phyloP scores from a whole-genome alignment of 768 basidiomycete genomes.

The Butyriboletus loyo region DNA sequence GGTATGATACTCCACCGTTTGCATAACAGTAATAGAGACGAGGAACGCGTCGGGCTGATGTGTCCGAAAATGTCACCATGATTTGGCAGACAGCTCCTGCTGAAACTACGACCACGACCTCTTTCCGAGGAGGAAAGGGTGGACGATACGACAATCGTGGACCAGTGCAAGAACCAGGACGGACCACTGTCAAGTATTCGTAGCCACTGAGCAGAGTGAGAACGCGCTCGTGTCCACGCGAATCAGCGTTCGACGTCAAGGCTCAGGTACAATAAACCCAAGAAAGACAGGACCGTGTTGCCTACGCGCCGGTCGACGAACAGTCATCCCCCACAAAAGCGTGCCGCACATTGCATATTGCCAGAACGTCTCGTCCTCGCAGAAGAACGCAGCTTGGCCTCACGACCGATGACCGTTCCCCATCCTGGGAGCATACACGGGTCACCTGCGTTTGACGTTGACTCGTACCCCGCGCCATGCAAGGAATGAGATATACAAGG shows the following conservation, averaged over 20 bases:
- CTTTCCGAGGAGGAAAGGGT: not conserved
- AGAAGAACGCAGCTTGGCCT: not conserved
- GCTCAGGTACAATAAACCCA: not conserved
- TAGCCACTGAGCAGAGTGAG: not conserved
- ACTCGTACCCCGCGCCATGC: not conserved
- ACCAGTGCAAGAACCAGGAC: not conserved
- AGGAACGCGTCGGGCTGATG: not conserved
- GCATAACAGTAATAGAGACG: not conserved
- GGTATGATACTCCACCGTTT: too few relatives aligned
- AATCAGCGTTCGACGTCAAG: not conserved
- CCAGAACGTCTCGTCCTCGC: not conserved
- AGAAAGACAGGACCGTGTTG: not conserved
- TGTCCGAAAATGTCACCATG: not conserved
- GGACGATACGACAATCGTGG: not conserved
- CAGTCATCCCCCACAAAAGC: not conserved
- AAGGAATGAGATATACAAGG: not conserved
- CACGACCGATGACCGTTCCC: not conserved
- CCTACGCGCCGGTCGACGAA: not conserved
- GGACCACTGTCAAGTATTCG: not conserved
- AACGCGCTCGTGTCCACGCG: not conserved
- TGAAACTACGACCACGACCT: not conserved
- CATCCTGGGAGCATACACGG: not conserved
- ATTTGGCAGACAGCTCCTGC: not conserved
- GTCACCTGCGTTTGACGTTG: not conserved
- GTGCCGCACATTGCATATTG: not conserved